Evolutionary conservation across 2,329 filamentous ascomycete species (phyloP), one percentile per base, ranked within the genome.

Genomic region (Cordyceps cicadae): DNA sequence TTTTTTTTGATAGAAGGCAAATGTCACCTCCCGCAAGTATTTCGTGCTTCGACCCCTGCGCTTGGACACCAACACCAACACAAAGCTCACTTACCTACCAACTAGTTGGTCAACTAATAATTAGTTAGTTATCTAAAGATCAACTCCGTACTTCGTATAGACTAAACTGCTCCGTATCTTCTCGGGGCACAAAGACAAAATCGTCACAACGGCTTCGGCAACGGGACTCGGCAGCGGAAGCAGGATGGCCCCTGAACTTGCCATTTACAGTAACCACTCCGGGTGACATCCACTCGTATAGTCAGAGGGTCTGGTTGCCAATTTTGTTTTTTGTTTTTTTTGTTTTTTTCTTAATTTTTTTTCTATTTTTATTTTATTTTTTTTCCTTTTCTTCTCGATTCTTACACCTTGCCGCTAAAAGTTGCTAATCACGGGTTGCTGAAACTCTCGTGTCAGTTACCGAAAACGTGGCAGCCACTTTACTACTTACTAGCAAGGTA

Each of bases 401-500:
- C 4, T 4, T 24, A 24, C 24, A 2, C 3, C 2, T 17, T n/a
- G 15, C 39, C n/a, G 15, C 12, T 41, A 14, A 41, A 29, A 29
- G 29, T 12, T 41, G 37, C 37, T 7, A 46, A 19, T n/a, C n/a
- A n/a, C 32, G 34, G 55, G 34, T 6, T 43, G 43, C 26, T 51
- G 55, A 59, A 59, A 59, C 55, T 58, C 39, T 46, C 51, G 55
- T 58, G 26, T 52, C 55, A 58, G 46, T 58, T 58, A 45, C 46
- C 55, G 55, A 52, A 59, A 59, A 59, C 55, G 55, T 59, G 55
- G 55, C 55, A 59, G 55, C 55, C 55, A 59, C 55, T 29, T 39
- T 54, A 19, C 52, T 26, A 46, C 52, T 56, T 26, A 46, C 52
- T 56, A 48, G 45, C 45, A 41, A 34, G 54, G 45, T 12, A 32